Percentiles rank a stretch among this genome's conserved stretches.
These are phyloP conservation scores for Ormosia semicastrata DNA, from an alignment of 306 rosid genomes.

Conservation along the genomic window DNA sequence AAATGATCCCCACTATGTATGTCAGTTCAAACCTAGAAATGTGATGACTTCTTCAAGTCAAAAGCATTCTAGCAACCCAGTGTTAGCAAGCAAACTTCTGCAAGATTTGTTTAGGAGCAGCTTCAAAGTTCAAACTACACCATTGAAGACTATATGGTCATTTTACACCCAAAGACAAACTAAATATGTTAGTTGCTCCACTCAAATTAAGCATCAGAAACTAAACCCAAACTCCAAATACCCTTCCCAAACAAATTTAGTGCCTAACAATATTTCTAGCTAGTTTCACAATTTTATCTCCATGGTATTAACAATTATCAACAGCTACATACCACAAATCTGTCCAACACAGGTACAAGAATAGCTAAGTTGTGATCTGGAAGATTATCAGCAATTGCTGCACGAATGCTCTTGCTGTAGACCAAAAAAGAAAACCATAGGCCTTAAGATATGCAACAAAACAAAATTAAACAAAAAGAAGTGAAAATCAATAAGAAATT, in stretches of 20 bases:
- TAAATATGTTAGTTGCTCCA: not conserved
- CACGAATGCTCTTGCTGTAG: conserved; percentile 49
- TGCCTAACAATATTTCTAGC: not conserved
- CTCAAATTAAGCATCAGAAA: not conserved
- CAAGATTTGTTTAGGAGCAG: not conserved
- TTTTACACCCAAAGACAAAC: not conserved
- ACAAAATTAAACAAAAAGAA: not conserved
- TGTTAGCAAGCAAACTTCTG: not conserved
- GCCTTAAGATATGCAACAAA: not conserved
- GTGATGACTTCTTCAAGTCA: not conserved
- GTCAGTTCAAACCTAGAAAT: not conserved
- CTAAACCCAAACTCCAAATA: not conserved
- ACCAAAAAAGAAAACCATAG: not conserved
- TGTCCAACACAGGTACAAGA: conserved; percentile 94
- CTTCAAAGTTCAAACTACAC: not conserved
- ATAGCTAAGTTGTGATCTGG: conserved; percentile 59
- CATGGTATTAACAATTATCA: not conserved
- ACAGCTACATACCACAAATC: conserved; percentile 81
- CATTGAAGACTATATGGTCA: not conserved
- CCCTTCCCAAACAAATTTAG: not conserved
- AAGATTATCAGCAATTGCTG: conserved; percentile 48
- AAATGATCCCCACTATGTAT: not conserved
- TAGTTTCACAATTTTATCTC: conserved; percentile 15
- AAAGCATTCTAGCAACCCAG: not conserved
- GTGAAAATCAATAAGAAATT: not conserved